Evolutionary conservation across 2,329 filamentous ascomycete species (phyloP), one percentile per base, ranked within the genome.

Genomic region (Beauveria sp.): DNA sequence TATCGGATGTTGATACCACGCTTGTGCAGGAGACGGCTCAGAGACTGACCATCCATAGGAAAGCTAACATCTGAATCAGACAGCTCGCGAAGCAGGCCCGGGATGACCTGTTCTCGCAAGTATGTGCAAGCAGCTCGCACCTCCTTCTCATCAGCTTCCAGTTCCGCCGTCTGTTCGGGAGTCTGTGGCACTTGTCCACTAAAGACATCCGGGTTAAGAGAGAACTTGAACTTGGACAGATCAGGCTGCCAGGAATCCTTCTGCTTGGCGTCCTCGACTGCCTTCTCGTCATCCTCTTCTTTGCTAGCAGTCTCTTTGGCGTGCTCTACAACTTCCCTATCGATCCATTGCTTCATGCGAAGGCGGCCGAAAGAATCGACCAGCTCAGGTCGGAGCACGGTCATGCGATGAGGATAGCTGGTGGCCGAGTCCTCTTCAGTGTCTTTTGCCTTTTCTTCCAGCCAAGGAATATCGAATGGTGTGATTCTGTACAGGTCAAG

Each of bases 1-100:
- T 99, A 99, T 70, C 96, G 86, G 65, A 98, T 84, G 78, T 99
- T 99, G 79, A 99, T 93, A 76, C 95, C 95, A 48, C 93, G 90
- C 81, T 96, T 96, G 80, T 99, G 95, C 71, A 99, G 82, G 57
- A 97, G 84, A 66, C 88, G 87, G 69, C 89, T 91, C 63, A 99
- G 81, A 22, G 93, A 97, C 70, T 90, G 85, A n/a, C 95, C 95
- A 69, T 99, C 96, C 91, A 98, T 97, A 14, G 95, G 95, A 79
- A 98, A 98, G 69, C 93, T 95, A 67, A 96, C 88, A 67, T 99
- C 93, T 7, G 91, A 93, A 66, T 96, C 91, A 71, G 89, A 88
- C 63, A 99, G 83, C 69, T 99, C 93, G 65, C 88, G 87, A 62
- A 98, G 77, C 62, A 99, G 81, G 61, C 89, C 85, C n/a, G 93